Conservation (phyloP, 495 filamentous ascomycete genomes). For the Darksidea phi region DNA sequence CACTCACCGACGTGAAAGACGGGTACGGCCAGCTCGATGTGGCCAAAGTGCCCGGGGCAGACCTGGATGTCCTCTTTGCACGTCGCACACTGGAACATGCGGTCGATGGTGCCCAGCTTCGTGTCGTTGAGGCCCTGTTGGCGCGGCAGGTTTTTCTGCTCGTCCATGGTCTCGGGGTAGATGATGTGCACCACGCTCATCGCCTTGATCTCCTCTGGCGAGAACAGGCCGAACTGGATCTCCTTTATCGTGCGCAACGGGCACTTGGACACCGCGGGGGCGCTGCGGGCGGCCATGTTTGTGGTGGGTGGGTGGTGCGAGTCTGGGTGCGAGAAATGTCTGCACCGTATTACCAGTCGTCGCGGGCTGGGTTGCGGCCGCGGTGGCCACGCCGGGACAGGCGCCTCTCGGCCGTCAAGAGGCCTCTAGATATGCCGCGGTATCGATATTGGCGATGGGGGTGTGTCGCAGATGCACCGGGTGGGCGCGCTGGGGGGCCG, state of each 20-base stretch:
- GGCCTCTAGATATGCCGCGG: neutral
- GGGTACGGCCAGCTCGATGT: slow-evolving; percentile 91
- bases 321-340: neutral
- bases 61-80: slow-evolving; percentile 92
- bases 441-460: neutral
- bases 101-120: slow-evolving; percentile 89
- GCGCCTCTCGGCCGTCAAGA: slow-evolving; percentile 19
- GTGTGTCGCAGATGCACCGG: slow-evolving; percentile 24
- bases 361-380: slow-evolving; percentile 14
- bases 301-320: slow-evolving; percentile 24
- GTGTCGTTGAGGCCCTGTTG: slow-evolving; percentile 90
- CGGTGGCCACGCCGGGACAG: slow-evolving; percentile 24
- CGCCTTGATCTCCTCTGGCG: slow-evolving; percentile 95
- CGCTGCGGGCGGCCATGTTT: slow-evolving; percentile 75
- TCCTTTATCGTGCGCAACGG: slow-evolving; percentile 93
- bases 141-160: slow-evolving; percentile 80
- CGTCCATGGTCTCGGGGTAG: slow-evolving; percentile 99
- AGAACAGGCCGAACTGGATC: slow-evolving; percentile 96
- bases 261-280: slow-evolving; percentile 66
- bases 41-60: slow-evolving; percentile 96
- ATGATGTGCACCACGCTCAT: slow-evolving; percentile 92
- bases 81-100: slow-evolving; percentile 88
- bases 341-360: neutral
- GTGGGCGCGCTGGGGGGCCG: slow-evolving; percentile 17
- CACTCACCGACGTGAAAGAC: slow-evolving; percentile 80